These are phyloP conservation scores for Trichoderma harzianum DNA, from an alignment of 2,329 filamentous ascomycete genomes.

Conservation along the genomic window DNA sequence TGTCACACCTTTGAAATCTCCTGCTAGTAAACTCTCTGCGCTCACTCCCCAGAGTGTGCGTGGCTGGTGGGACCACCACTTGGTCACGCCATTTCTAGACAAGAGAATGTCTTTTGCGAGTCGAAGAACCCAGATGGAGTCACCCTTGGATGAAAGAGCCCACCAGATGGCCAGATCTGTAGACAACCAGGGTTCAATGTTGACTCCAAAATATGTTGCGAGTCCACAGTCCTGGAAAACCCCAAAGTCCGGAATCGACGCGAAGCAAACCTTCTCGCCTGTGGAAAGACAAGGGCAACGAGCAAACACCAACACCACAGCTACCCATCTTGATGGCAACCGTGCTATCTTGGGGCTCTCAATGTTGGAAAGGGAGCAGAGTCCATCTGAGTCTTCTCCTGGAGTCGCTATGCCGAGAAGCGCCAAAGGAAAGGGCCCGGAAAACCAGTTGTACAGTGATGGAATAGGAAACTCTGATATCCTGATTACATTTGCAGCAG, in stretches of 20 bases:
- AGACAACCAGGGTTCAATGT: not conserved
- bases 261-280: not conserved
- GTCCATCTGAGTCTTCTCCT: not conserved
- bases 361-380: not conserved
- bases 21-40: conserved; percentile 36
- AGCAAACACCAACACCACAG: not conserved
- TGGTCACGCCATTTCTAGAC: conserved; percentile 65
- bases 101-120: conserved; percentile 43
- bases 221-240: conserved; percentile 19
- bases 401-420: not conserved
- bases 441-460: not conserved
- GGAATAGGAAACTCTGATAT: not conserved
- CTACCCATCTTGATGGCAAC: not conserved
- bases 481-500: conserved; percentile 15
- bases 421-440: not conserved
- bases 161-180: not conserved
- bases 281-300: not conserved
- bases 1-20: conserved; percentile 38
- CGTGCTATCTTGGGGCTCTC: conserved; percentile 2
- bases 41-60: conserved; percentile 48
- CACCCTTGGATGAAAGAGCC: conserved; percentile 26
- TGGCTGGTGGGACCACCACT: conserved; percentile 74
- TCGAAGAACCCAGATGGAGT: conserved; percentile 33
- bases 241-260: not conserved
- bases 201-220: not conserved